A percentile compares a stretch with the other conserved stretches of the same genome.
phyloP scores from a whole-genome alignment of 768 basidiomycete genomes.

The Collybia sp. region DNA sequence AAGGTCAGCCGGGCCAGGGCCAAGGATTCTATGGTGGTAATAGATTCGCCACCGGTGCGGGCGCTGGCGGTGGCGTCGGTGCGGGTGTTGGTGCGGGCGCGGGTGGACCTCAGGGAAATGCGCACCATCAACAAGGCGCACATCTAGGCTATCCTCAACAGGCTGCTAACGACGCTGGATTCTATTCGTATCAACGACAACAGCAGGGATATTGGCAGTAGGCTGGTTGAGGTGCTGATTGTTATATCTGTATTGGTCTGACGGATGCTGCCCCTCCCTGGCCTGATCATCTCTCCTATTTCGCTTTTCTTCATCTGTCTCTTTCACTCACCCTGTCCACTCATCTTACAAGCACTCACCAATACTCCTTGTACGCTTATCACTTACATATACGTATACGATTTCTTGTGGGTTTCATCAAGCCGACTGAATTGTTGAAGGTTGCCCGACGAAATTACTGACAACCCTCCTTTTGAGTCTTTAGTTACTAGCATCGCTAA shows the following conservation, averaged over 20 bases:
- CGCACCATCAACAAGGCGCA: constrained; percentile 37
- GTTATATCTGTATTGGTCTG: background rate
- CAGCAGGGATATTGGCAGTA: constrained; percentile 64
- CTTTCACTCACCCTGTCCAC: constrained; percentile 2
- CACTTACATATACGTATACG: no score
- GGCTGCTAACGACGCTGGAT: constrained; percentile 51
- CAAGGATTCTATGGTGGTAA: constrained; percentile 47
- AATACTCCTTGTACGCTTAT: no score
- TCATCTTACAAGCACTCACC: background rate
- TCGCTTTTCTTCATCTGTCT: constrained; percentile 2
- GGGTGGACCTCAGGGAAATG: constrained; percentile 36
- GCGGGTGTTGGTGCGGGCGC: constrained; percentile 23
- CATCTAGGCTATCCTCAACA: constrained; percentile 64
- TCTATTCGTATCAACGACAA: constrained; percentile 72
- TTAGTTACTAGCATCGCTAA: no score
- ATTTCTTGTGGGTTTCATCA: no score
- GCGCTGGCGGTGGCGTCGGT: constrained; percentile 29
- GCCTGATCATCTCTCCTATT: background rate
- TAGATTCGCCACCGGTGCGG: constrained; percentile 34
- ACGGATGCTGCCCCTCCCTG: background rate
- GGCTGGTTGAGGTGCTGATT: constrained; percentile 1
- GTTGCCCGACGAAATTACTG: no score
- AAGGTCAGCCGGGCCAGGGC: constrained; percentile 47
- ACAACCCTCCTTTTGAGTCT: no score
- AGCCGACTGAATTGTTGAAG: no score